Percentiles rank a stretch among this genome's conserved stretches.
Conservation (phyloP, 2,329 filamentous ascomycete species). For the Daldinia sp. region DNA sequence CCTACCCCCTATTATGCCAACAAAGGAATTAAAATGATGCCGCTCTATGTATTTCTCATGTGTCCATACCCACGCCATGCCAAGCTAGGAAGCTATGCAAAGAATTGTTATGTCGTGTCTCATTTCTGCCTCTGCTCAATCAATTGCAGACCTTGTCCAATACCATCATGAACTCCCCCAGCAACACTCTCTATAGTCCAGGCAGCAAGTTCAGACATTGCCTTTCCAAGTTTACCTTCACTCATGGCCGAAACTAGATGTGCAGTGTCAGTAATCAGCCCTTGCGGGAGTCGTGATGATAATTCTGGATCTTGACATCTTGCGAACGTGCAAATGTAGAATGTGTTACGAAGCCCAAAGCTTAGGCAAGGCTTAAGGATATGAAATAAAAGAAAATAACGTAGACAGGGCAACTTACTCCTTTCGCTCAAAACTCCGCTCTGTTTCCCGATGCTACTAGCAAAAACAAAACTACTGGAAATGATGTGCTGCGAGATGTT, state of each 20-base stretch:
- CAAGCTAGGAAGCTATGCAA: conserved; percentile 16
- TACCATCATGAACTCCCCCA: conserved; percentile 75
- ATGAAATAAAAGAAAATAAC: too few relatives aligned
- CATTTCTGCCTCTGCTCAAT: conserved; percentile 43
- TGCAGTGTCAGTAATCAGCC: conserved; percentile 16
- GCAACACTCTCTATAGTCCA: conserved; percentile 75
- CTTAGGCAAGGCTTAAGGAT: background rate
- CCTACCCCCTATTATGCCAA: conserved; percentile 4
- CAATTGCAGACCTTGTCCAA: conserved; percentile 54
- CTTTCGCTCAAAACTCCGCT: conserved; percentile 65
- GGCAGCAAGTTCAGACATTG: conserved; percentile 65
- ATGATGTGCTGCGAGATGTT: conserved; percentile 71
- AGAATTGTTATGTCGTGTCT: conserved; percentile 21
- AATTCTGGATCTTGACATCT: background rate
- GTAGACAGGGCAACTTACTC: conserved; percentile 33
- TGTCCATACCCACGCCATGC: conserved; percentile 21
- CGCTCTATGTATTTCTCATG: conserved; percentile 13
- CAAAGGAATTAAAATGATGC: background rate
- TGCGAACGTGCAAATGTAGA: background rate
- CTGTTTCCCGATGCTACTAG: conserved; percentile 65
- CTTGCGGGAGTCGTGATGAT: background rate
- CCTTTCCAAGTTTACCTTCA: conserved; percentile 72
- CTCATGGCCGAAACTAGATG: conserved; percentile 67
- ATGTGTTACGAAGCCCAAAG: background rate
- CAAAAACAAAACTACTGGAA: conserved; percentile 62